A percentile compares a stretch with the other conserved stretches of the same genome.
Conservation (phyloP, 148 eudicot genomes). For the Salicornia ramosissima region DNA sequence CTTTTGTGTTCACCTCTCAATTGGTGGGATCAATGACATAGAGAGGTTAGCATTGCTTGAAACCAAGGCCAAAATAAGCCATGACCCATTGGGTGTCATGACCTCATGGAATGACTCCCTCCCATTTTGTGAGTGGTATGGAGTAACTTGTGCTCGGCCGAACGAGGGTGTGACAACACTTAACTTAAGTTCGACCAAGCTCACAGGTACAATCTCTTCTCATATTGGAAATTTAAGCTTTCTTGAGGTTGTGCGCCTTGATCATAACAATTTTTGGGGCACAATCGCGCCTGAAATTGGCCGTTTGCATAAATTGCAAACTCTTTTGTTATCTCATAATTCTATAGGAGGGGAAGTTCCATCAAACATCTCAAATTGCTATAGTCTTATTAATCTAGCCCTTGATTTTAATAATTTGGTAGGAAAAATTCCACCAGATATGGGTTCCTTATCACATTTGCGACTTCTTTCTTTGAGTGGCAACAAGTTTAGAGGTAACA, state of each 20-base stretch:
- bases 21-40: background rate
- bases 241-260: background rate
- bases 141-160: conserved; percentile 15
- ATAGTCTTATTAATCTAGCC: background rate
- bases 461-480: background rate
- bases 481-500: too few relatives aligned
- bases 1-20: too few relatives aligned
- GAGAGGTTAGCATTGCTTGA: conserved; percentile 15
- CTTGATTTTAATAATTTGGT: conserved; percentile 16
- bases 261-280: too few relatives aligned
- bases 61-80: conserved; percentile 1
- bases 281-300: conserved; percentile 28
- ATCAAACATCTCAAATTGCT: conserved; percentile 18
- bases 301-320: conserved; percentile 5
- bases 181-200: background rate
- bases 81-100: conserved; percentile 16
- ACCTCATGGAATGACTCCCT: conserved; percentile 4
- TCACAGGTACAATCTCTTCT: conserved; percentile 16
- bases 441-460: conserved; percentile 27
- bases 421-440: conserved; percentile 23
- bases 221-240: conserved; percentile 21
- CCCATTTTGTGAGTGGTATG: conserved; percentile 19
- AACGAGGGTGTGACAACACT: background rate
- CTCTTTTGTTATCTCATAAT: conserved; percentile 8
- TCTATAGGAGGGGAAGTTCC: conserved; percentile 20